Percentiles rank a stretch among this genome's conserved stretches.
phyloP scores from a whole-genome alignment of 139 green algal species.

The Chlamydomonas eustigma region DNA sequence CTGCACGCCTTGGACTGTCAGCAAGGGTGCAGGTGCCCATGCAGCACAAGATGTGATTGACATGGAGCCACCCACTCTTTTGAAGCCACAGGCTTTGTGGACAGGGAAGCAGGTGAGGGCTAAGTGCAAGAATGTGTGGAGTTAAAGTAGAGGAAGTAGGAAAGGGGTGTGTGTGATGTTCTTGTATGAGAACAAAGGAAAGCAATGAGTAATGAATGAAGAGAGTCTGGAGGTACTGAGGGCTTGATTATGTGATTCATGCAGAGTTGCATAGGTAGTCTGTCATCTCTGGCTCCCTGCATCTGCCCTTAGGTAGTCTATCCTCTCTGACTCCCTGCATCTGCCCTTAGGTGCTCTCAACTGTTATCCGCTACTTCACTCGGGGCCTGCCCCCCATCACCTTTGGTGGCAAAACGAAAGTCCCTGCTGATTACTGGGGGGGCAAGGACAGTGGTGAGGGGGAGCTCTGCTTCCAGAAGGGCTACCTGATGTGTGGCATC shows the following conservation, averaged over 20 bases:
- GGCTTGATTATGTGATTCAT: too few species aligned
- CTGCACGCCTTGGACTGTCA: conserved; percentile 4
- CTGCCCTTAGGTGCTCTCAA: conserved; percentile 55
- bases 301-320: too few species aligned
- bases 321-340: neutral
- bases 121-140: too few species aligned
- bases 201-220: too few species aligned
- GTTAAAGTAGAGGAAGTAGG: too few species aligned
- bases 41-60: conserved; percentile 25
- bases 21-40: neutral
- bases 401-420: conserved; percentile 65
- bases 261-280: too few species aligned
- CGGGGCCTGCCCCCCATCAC: conserved; percentile 72
- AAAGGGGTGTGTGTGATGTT: too few species aligned
- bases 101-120: conserved; percentile 93
- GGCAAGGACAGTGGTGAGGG: conserved; percentile 54
- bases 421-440: conserved; percentile 79
- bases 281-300: neutral
- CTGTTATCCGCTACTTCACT: conserved; percentile 70
- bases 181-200: too few species aligned
- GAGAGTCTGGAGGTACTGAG: too few species aligned
- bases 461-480: conserved; percentile 56
- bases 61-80: conserved; percentile 69
- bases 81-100: conserved; percentile 81
- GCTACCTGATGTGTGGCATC: conserved; percentile 70